Conservation (phyloP, 1,284 basidiomycete genomes). For the Trichosporon sp. region DNA sequence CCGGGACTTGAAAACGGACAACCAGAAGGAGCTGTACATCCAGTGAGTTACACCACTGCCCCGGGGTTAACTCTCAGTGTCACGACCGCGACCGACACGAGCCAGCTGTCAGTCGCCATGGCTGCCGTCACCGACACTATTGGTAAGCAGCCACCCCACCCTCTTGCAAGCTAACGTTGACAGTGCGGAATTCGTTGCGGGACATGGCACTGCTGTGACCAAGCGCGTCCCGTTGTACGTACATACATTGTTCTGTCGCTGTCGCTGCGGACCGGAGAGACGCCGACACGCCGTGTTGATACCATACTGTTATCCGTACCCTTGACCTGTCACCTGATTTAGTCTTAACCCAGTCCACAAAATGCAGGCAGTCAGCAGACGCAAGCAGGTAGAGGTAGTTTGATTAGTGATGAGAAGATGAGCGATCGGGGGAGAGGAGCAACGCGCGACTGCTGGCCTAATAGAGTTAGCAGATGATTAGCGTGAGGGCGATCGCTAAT, state of each 20-base stretch:
- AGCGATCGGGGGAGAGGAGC: too few relatives aligned
- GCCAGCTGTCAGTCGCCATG: conserved; percentile 87
- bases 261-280: background rate
- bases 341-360: background rate
- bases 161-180: background rate
- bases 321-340: background rate
- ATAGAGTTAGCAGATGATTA: background rate
- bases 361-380: background rate
- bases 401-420: background rate
- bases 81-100: conserved; percentile 90
- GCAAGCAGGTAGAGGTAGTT: too few relatives aligned
- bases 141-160: conserved; percentile 1
- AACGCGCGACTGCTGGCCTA: background rate
- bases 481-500: background rate
- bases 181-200: conserved; percentile 23
- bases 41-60: conserved; percentile 58
- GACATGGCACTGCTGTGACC: conserved; percentile 22
- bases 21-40: conserved; percentile 85
- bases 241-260: background rate
- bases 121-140: conserved; percentile 58
- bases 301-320: background rate
- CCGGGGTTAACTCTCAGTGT: conserved; percentile 55
- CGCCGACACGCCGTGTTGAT: background rate
- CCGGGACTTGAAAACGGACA: conserved; percentile 71
- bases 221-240: background rate